Percentiles rank a stretch among this genome's conserved stretches.
These are phyloP conservation scores for Tulasnella sp. DNA, from an alignment of 768 basidiomycete species.

Conservation along the genomic window DNA sequence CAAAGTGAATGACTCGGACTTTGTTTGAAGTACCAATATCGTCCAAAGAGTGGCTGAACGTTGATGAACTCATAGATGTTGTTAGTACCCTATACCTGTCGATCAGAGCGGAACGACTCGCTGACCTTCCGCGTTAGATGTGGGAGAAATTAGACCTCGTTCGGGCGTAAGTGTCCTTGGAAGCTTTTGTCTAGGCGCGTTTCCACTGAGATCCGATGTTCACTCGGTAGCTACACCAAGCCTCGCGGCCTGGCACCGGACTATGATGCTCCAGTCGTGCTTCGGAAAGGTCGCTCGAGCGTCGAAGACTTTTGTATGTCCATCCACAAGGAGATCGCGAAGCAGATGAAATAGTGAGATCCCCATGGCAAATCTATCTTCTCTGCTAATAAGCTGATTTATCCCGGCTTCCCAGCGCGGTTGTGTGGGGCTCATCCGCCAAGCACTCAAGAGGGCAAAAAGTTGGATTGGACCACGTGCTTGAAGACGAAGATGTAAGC, in stretches of 20 bases:
- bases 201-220: not conserved
- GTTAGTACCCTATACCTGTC: not conserved
- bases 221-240: slow-evolving; percentile 60
- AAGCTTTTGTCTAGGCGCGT: not conserved
- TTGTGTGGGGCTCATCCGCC: slow-evolving; percentile 96
- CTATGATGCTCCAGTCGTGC: slow-evolving; percentile 82
- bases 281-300: slow-evolving; percentile 39
- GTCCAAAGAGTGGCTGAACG: slow-evolving; percentile 89
- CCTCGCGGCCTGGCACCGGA: slow-evolving; percentile 88
- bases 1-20: not conserved
- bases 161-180: slow-evolving; percentile 49
- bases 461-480: slow-evolving; percentile 75
- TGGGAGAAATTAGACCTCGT: slow-evolving; percentile 90
- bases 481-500: slow-evolving; percentile 82
- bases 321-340: slow-evolving; percentile 95
- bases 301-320: slow-evolving; percentile 88
- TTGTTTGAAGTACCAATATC: slow-evolving; percentile 70
- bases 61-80: slow-evolving; percentile 82
- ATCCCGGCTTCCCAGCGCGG: slow-evolving; percentile 44
- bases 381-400: not conserved
- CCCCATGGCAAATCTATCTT: not conserved
- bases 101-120: not conserved
- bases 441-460: slow-evolving; percentile 97
- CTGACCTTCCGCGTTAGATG: slow-evolving; percentile 43
- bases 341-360: slow-evolving; percentile 91